Percentiles rank a stretch among this genome's conserved stretches.
These are phyloP conservation scores for Lobosporangium transversale DNA, from an alignment of 192 early-diverging fungal species.

Conservation along the genomic window DNA sequence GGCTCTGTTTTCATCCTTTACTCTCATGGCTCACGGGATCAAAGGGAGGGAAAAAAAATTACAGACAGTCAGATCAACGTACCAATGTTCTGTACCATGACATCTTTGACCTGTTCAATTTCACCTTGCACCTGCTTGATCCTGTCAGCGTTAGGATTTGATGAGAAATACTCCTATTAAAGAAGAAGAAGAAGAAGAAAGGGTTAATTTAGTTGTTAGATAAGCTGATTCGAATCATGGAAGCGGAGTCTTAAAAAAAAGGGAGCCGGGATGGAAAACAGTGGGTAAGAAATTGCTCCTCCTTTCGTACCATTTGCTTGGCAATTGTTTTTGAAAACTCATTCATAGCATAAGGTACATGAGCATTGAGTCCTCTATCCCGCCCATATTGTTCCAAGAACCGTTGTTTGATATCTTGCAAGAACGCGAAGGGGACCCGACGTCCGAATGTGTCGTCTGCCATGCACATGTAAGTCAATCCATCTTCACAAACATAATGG, in stretches of 20 bases:
- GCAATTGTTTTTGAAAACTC: constrained; percentile 85
- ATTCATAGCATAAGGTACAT: constrained; percentile 76
- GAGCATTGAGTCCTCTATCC: constrained; percentile 62
- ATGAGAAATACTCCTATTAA: constrained; percentile 74
- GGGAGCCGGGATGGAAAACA: too few species aligned
- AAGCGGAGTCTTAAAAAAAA: too few species aligned
- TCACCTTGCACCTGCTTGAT: constrained; percentile 87
- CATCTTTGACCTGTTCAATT: constrained; percentile 93
- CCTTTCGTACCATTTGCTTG: constrained; percentile 79
- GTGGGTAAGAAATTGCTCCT: not conserved
- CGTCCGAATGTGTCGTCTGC: constrained; percentile 77
- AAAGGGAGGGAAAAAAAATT: too few species aligned
- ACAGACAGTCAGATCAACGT: too few species aligned
- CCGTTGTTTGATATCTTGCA: constrained; percentile 79
- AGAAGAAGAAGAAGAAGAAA: not conserved
- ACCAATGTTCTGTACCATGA: constrained; percentile 95
- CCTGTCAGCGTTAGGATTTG: constrained; percentile 75
- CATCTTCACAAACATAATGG: constrained; percentile 86
- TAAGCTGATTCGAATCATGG: too few species aligned
- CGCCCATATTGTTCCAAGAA: constrained; percentile 70
- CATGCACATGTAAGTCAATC: constrained; percentile 89
- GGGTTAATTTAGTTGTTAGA: not conserved
- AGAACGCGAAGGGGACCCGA: constrained; percentile 88
- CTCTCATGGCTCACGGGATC: too few species aligned
- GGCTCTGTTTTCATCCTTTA: not conserved